phyloP scores from a whole-genome alignment of 179 eudicot species.

The Corrigiola litoralis region DNA sequence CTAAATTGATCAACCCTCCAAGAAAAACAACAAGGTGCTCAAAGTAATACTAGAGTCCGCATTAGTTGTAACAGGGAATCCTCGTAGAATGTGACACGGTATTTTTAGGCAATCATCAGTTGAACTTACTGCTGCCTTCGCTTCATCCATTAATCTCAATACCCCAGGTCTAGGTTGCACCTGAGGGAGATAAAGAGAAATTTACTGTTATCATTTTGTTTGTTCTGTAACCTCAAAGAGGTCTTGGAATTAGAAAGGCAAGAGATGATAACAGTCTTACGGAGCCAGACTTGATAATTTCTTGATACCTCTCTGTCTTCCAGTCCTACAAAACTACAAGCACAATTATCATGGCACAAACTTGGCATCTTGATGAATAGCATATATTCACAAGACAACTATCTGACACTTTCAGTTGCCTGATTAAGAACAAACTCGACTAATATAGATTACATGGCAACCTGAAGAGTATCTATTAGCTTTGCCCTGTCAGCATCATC shows the following conservation, averaged over 20 bases:
- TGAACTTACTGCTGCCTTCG: constrained; percentile 78
- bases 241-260: neutral
- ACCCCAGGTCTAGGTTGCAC: constrained; percentile 95
- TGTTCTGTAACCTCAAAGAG: neutral
- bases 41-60: neutral
- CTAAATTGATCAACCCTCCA: neutral
- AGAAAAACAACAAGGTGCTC: neutral
- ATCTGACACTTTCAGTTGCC: neutral
- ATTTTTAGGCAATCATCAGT: too few species aligned
- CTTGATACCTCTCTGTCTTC: constrained; percentile 96
- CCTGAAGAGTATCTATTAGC: constrained; percentile 84
- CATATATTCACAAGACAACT: neutral
- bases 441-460: constrained; percentile 17
- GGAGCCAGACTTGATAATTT: constrained; percentile 90
- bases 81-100: too few species aligned
- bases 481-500: constrained; percentile 60
- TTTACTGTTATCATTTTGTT: neutral
- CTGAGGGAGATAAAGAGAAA: constrained; percentile 32
- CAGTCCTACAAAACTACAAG: constrained; percentile 61
- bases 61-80: neutral
- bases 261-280: constrained; percentile 38
- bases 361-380: neutral
- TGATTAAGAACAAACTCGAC: neutral
- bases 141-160: constrained; percentile 95
- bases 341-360: constrained; percentile 7